Evolutionary conservation across 495 filamentous ascomycete species (phyloP), one percentile per base, ranked within the genome.

Genomic region (Apiosordaria backusii): DNA sequence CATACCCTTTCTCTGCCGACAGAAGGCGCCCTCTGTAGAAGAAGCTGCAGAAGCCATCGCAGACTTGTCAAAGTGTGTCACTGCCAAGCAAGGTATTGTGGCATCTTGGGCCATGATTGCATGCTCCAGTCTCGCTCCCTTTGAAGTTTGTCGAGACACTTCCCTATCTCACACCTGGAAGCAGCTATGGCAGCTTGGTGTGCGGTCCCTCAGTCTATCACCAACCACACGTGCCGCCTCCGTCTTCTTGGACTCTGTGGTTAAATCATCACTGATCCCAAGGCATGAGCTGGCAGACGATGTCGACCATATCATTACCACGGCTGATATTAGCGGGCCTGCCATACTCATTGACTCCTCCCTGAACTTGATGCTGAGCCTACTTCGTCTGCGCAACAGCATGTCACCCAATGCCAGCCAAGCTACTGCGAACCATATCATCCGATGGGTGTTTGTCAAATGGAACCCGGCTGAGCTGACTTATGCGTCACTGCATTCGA

Each of bases 321-420:
- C 89, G 18, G 85, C 89, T 60, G 92, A 93, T 66, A 80, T 95
- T 55, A 93, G 88, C 73, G 92, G 93, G 0, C 96, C 93, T 3
- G 88, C 88, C 22, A 72, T 87, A 22, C 80, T 96, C n/a, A 87
- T 88, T 5, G 95, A 97, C 71, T 86, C 91, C 27, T 87, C 90
- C 26, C 76, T 94, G n/a, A 82, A 81, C 3, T 73, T 97, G 29
- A 93, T 93, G 90, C 79, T 83, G 7, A 84, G 82, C 53, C 65
- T 93, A 65, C 78, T 86, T 58, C 85, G 83, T 69, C 80, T 83
- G 63, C 85, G 80, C 67, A 85, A 84, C 63, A 76, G 80, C 65
- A 84, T 89, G 61, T 86, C 88, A 50, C 88, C 91, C 5, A 88
- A 85, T 22, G 82, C 85, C 4, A 85, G 85, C 50, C 79, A 88